Conservation (phyloP, 2,329 filamentous ascomycete species). For the Helotiales sp. region DNA sequence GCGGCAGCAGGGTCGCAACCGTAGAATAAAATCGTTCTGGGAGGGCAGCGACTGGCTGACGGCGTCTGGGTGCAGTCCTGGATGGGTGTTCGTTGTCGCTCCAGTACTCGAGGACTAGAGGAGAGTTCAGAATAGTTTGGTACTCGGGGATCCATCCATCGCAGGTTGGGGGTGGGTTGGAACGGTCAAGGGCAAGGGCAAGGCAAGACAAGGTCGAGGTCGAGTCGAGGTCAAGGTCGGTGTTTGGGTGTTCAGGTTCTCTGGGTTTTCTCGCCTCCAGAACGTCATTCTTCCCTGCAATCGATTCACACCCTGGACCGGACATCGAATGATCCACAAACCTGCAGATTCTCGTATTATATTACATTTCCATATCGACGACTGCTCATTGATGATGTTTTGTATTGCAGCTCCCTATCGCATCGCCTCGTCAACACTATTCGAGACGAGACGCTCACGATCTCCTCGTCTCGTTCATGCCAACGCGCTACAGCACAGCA, state of each 20-base stretch:
- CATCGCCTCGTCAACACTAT: neutral
- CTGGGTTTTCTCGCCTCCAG: neutral
- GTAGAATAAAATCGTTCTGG: neutral
- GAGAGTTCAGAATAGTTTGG: neutral
- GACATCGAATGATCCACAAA: neutral
- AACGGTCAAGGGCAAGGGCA: neutral
- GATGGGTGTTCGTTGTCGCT: neutral
- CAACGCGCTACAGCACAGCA: neutral
- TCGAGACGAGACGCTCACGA: too few relatives aligned
- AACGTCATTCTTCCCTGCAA: neutral
- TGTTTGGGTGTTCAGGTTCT: neutral
- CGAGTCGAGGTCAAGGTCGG: neutral
- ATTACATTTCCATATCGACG: neutral
- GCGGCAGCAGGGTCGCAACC: neutral
- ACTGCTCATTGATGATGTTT: neutral
- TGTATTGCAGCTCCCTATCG: neutral
- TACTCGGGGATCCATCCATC: neutral
- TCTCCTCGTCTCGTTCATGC: neutral
- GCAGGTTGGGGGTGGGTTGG: neutral
- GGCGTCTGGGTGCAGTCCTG: neutral
- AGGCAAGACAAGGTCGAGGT: too few relatives aligned
- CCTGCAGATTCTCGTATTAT: neutral
- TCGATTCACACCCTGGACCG: neutral
- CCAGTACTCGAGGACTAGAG: too few relatives aligned
- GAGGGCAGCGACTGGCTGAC: neutral